Evolutionary conservation across 2,329 filamentous ascomycete genomes (phyloP), one percentile per base, ranked within the genome.

Genomic region (Onygena corvina): DNA sequence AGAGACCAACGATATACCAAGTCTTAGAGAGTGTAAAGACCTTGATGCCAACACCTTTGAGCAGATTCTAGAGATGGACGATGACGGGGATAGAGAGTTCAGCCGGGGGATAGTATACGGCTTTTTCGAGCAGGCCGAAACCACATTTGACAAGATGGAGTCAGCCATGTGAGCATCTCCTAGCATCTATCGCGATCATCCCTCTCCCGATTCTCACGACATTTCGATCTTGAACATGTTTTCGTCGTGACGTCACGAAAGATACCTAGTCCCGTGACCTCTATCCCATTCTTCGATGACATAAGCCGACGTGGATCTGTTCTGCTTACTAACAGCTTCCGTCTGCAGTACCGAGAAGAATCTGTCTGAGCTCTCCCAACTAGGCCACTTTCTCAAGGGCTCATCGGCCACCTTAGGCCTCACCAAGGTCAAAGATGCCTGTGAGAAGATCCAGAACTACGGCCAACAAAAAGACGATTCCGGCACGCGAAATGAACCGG

Each of bases 21-120:
- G 72, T 74, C 52, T 78, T 85, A 52, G 81, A 79, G 52, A 84
- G 92, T 56, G 75, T 76, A 63, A 27, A 27, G 20, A 25, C 21
- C 81, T 98, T 67, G 90, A 96, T 66, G 70, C 74, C 53, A 65
- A 68, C 49, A 94, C 88, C 50, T 98, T 98, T 61, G 81, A 83
- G 60, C 92, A 96, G 73, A 96, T 98, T 64, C 79, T 96, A 54
- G 92, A 96, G 68, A 95, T 98, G 90, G 92, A 98, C 66, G 92
- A 96, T 56, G 83, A 86, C 57, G 79, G 81, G 8, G 84, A 90
- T 55, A 77, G 81, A 59, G 87, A 94, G 45, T 96, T 96, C 74
- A 93, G 85, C 70, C 79, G 75, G 59, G 83, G 84, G 53, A 89
- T 98, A 57, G 89, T 96, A 45, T 83, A 80, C 63, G 86, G 87